Evolutionary conservation across 371 early-diverging fungal species (phyloP).

Genomic region (Smittium culicis): DNA sequence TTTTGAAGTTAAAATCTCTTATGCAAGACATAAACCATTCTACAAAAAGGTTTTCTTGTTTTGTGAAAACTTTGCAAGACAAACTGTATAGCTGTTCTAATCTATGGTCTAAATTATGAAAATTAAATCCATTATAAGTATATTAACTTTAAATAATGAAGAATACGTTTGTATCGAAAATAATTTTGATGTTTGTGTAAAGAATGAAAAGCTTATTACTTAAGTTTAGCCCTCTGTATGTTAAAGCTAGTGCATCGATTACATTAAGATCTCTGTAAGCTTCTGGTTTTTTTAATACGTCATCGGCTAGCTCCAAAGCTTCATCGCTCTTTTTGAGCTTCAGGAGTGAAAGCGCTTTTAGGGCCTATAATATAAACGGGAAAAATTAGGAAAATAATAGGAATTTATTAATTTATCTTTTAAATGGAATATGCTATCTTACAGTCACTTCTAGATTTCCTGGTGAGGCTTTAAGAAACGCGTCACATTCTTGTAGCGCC

Average conservation of each 20-base stretch:
- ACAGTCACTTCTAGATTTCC: no score
- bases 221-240: constrained; percentile 42
- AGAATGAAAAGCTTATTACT: constrained; percentile 51
- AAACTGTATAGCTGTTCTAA: constrained; percentile 2
- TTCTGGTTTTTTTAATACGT: constrained; percentile 42
- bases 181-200: no score
- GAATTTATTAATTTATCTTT: no score
- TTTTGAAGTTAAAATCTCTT: constrained; percentile 49
- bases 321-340: constrained; percentile 50
- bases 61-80: constrained; percentile 45
- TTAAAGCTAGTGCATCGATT: constrained; percentile 55
- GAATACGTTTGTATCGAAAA: no score
- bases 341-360: constrained; percentile 65
- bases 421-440: no score
- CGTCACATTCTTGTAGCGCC: no score
- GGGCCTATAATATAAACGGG: constrained; percentile 58
- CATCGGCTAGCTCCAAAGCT: constrained; percentile 50
- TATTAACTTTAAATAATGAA: no score
- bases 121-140: no score
- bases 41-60: constrained; percentile 56
- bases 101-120: not conserved
- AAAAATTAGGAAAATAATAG: no score
- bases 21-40: constrained; percentile 80
- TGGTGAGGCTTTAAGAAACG: no score
- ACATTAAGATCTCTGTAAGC: constrained; percentile 54